These are phyloP conservation scores for Dactylonectria macrodidyma DNA, from an alignment of 2,329 filamentous ascomycete genomes.

Conservation along the genomic window DNA sequence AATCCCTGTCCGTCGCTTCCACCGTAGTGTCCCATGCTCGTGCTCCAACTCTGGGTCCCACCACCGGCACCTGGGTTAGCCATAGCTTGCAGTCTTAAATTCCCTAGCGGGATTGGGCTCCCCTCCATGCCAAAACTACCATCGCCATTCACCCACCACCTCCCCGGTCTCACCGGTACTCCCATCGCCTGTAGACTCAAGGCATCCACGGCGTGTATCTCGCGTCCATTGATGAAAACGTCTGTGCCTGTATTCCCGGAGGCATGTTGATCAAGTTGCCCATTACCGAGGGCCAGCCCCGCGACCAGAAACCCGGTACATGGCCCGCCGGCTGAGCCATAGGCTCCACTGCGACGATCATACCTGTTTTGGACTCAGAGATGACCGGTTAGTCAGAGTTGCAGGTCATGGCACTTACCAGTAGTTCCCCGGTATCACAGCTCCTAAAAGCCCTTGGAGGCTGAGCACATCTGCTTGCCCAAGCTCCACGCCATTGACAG, in stretches of 20 bases:
- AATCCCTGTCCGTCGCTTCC: background rate
- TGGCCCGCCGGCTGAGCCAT: background rate
- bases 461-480: background rate
- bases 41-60: background rate
- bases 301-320: background rate
- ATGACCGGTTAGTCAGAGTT: background rate
- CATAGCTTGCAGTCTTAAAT: background rate
- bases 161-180: background rate
- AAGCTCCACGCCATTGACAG: background rate
- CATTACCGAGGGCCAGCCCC: background rate
- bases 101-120: background rate
- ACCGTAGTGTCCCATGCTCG: background rate
- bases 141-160: background rate
- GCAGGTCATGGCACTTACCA: background rate
- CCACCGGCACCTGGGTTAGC: background rate
- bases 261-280: background rate
- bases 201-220: background rate
- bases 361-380: background rate
- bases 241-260: background rate
- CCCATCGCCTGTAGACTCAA: background rate
- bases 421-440: background rate
- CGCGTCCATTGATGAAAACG: background rate
- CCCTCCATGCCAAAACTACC: background rate
- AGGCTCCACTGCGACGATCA: background rate
- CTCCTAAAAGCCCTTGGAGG: background rate